These are phyloP conservation scores for Alternaria tenuissima DNA, from an alignment of 2,329 filamentous ascomycete species.

Conservation along the genomic window DNA sequence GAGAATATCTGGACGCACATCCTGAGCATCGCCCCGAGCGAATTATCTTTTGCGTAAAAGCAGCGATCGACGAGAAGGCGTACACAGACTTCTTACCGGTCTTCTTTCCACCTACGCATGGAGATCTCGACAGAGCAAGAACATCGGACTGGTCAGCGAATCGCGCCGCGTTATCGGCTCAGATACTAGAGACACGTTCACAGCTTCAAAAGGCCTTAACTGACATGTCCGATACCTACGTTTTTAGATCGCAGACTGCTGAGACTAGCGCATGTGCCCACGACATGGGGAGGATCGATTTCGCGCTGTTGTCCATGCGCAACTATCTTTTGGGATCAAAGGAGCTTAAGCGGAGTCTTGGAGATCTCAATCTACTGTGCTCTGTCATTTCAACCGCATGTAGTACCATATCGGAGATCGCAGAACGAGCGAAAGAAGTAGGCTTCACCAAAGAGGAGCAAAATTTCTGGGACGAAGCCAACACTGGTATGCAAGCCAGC, in stretches of 20 bases:
- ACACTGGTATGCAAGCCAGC: slow-evolving; percentile 27
- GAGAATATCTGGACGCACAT: slow-evolving; percentile 42
- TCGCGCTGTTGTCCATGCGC: slow-evolving; percentile 25
- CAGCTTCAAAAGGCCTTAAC: slow-evolving; percentile 27
- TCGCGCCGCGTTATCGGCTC: slow-evolving; percentile 18
- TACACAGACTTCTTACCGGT: slow-evolving; percentile 42
- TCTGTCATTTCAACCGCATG: slow-evolving; percentile 33
- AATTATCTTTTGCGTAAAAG: slow-evolving; percentile 44
- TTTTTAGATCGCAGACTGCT: slow-evolving; percentile 18
- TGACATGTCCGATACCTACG: slow-evolving; percentile 21
- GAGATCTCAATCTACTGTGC: slow-evolving; percentile 37
- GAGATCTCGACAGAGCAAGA: slow-evolving; percentile 35
- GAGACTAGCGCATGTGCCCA: background rate
- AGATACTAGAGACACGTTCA: slow-evolving; percentile 28
- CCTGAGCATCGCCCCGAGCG: slow-evolving; percentile 31
- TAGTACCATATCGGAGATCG: slow-evolving; percentile 31
- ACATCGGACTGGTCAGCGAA: slow-evolving; percentile 16
- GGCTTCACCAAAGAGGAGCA: slow-evolving; percentile 4
- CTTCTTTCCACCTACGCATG: slow-evolving; percentile 46
- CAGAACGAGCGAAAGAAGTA: slow-evolving; percentile 30
- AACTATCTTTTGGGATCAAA: slow-evolving; percentile 19
- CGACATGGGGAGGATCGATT: slow-evolving; percentile 24
- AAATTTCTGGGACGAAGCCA: slow-evolving; percentile 38
- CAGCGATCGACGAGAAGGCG: slow-evolving; percentile 34
- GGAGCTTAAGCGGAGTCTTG: slow-evolving; percentile 11